A percentile compares a stretch with the other conserved stretches of the same genome.
These are phyloP conservation scores for Schwanniomyces polymorphus DNA, from an alignment of 805 yeast genomes.

Conservation along the genomic window DNA sequence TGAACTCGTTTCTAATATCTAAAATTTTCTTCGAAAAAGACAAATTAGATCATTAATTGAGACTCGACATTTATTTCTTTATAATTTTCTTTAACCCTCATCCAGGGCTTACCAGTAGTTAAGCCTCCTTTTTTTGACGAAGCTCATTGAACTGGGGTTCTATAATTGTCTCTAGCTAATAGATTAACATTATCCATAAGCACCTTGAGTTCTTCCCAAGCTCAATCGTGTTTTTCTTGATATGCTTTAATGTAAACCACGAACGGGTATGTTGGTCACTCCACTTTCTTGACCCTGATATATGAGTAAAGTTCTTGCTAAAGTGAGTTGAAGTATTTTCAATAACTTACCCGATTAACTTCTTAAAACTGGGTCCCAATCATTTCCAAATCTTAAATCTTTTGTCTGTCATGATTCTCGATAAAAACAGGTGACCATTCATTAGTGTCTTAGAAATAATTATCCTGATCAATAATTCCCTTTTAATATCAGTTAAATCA, in stretches of 20 bases:
- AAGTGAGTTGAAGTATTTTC: slow-evolving; percentile 44
- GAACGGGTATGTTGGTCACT: slow-evolving; percentile 47
- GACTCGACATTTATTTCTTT: slow-evolving; percentile 47
- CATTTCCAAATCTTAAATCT: slow-evolving; percentile 50
- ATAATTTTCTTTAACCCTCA: slow-evolving; percentile 50
- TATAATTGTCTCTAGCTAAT: slow-evolving; percentile 51
- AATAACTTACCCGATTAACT: slow-evolving; percentile 48
- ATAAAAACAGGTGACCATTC: slow-evolving; percentile 59
- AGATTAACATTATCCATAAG: slow-evolving; percentile 35
- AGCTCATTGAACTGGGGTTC: slow-evolving; percentile 61
- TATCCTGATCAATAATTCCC: slow-evolving; percentile 32
- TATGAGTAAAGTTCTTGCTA: slow-evolving; percentile 55
- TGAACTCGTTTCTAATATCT: slow-evolving; percentile 42
- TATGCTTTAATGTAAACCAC: slow-evolving; percentile 45
- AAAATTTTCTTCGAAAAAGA: slow-evolving; percentile 47
- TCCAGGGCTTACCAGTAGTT: slow-evolving; percentile 53
- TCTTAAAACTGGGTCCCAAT: slow-evolving; percentile 27
- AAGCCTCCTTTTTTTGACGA: slow-evolving; percentile 46
- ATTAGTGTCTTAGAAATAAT: slow-evolving; percentile 47
- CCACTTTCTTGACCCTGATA: slow-evolving; percentile 67
- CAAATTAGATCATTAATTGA: slow-evolving; percentile 45
- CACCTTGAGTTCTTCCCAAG: slow-evolving; percentile 15
- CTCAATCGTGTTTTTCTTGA: slow-evolving; percentile 20
- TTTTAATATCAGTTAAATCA: slow-evolving; percentile 40
- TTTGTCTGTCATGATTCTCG: slow-evolving; percentile 62